Evolutionary conservation across 2,329 filamentous ascomycete species (phyloP), one percentile per base, ranked within the genome.

Genomic region (Shiraia sp.): DNA sequence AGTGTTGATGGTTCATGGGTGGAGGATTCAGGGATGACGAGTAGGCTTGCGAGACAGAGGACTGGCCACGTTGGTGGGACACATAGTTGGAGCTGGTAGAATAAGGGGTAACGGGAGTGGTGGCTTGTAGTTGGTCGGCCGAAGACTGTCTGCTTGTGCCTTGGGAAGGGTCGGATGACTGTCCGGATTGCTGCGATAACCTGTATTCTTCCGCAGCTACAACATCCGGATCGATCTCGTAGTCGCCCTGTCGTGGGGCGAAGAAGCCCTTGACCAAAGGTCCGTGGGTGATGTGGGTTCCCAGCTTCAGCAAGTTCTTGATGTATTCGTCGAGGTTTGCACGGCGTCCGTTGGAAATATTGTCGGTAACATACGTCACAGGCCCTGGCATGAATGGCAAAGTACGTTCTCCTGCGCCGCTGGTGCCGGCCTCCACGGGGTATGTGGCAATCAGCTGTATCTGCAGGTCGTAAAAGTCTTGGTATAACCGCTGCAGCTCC

Each of bases 401-500:
- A 7, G 87, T 90, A 41, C 93, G 86, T 62, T 90, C 84, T 35
- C 79, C 80, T 10, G 71, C 75, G 31, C 86, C 86, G 13, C 85
- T 87, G 62, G 95, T 93, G 39, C 93, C 93, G 26, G 93, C 92
- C 70, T 97, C 93, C 25, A 88, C 84, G 15, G 93, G 92, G 63
- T 96, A 97, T 32, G 82, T 89, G 31, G 90, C 92, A 34, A 99
- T 81, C 7, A 99, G 83, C 23, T 90, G 89, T 63, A 97, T 97
- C 68, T 99, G 93, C 69, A 97, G 92, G 69, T 97, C 93, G 72
- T 97, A 99, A 66, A 99, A 99, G 73, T 97, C 93, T 69, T 97
- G 90, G 64, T 99, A 99, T 64, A 95, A 93, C 50, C 93, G 84
- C 27, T 90, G 92, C 35, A 99, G 75, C 66, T 96, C 91, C 90